phyloP scores from a whole-genome alignment of 2,329 filamentous ascomycete species.

The Didymella arachidicola region DNA sequence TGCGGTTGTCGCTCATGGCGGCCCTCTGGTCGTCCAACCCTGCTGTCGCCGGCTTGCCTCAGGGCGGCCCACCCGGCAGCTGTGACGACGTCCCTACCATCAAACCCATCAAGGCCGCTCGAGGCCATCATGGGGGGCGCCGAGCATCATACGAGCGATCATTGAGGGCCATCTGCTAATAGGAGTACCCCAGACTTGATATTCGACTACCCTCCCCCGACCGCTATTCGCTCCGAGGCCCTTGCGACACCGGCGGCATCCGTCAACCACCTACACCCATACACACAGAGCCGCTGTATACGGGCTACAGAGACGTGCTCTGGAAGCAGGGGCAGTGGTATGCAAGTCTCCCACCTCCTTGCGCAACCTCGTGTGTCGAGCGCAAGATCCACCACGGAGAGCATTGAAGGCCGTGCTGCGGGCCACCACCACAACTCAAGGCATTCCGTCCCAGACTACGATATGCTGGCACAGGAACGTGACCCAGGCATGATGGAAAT shows the following conservation, averaged over 20 bases:
- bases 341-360: constrained; percentile 46
- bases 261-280: constrained; percentile 37
- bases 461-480: constrained; percentile 38
- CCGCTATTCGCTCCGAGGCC: constrained; percentile 42
- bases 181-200: constrained; percentile 29
- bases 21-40: constrained; percentile 29
- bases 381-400: constrained; percentile 37
- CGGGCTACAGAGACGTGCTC: constrained; percentile 23
- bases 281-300: constrained; percentile 33
- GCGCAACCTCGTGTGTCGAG: constrained; percentile 36
- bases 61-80: constrained; percentile 41
- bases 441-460: constrained; percentile 35
- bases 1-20: constrained; percentile 25
- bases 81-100: constrained; percentile 40
- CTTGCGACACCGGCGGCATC: constrained; percentile 53
- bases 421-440: constrained; percentile 40
- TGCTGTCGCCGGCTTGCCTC: constrained; percentile 42
- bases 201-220: constrained; percentile 36
- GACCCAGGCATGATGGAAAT: constrained; percentile 46
- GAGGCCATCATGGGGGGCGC: constrained; percentile 31
- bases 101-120: constrained; percentile 29
- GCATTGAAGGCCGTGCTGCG: constrained; percentile 38
- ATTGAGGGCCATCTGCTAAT: constrained; percentile 37
- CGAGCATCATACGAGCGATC: constrained; percentile 27
- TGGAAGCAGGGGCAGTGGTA: constrained; percentile 27